Percentiles rank a stretch among this genome's conserved stretches.
Conservation (phyloP, 2,329 filamentous ascomycete species). For the Fusarium fujikuroi region DNA sequence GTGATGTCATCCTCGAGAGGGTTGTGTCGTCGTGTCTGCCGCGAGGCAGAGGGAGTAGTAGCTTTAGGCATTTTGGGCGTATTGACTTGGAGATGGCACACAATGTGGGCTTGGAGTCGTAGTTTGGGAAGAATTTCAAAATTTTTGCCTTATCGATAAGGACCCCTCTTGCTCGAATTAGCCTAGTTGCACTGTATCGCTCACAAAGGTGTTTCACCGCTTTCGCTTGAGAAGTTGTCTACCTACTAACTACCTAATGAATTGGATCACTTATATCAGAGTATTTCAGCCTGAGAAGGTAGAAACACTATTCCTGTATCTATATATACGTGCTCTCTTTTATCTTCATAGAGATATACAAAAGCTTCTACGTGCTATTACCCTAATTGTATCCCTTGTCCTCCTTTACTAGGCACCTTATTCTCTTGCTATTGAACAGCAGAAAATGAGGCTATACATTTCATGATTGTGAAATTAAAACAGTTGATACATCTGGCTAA, state of each 20-base stretch:
- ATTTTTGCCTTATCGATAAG: constrained; percentile 54
- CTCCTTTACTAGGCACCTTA: too few relatives aligned
- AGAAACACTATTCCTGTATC: background rate
- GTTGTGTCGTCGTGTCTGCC: constrained; percentile 79
- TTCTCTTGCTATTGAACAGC: background rate
- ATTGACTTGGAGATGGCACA: constrained; percentile 31
- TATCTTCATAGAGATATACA: background rate
- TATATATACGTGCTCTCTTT: background rate
- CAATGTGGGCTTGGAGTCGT: constrained; percentile 44
- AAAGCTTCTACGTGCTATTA: background rate
- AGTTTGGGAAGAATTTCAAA: constrained; percentile 48
- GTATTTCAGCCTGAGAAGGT: background rate
- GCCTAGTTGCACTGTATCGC: constrained; percentile 41
- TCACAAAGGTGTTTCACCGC: constrained; percentile 45
- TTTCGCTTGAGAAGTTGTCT: constrained; percentile 24
- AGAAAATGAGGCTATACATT: background rate
- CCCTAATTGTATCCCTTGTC: background rate
- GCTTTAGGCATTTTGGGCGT: constrained; percentile 80
- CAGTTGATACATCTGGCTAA: background rate
- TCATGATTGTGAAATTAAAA: background rate
- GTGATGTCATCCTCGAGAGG: constrained; percentile 90
- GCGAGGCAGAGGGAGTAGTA: constrained; percentile 66
- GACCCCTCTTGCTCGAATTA: constrained; percentile 49
- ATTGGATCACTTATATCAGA: background rate
- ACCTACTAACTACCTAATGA: background rate